Evolutionary conservation across 2,329 filamentous ascomycete genomes (phyloP), one percentile per base, ranked within the genome.

Genomic region (Pseudogymnoascus sp.): DNA sequence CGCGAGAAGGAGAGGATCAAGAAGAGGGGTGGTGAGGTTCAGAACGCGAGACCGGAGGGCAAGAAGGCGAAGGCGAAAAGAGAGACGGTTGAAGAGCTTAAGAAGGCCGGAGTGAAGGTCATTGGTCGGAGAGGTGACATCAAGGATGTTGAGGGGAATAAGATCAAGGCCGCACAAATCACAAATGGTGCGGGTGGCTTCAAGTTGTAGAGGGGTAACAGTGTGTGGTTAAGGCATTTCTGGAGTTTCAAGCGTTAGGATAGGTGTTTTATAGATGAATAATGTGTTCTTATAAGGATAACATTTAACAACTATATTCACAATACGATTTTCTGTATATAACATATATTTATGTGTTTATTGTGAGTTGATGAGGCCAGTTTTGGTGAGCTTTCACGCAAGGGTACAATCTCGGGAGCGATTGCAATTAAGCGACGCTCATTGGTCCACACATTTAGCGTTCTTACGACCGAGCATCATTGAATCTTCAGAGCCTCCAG

Each of bases 61-160:
- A 87, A 83, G 77, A 88, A 86, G 75, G 81, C 79, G 29, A 79
- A 83, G 68, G 78, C 81, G 62, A 82, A 79, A 68, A 77, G 77
- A 66, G 78, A 81, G 65, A 80, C 78, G 21, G 69, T 82, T 61
- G 77, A 74, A 5, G 77, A 80, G 60, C 78, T 93, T 72, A 91
- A 88, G 79, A 90, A 89, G 82, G 92, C 90, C 62, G 90, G 90
- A 65, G 93, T 97, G 70, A 93, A 89, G 81, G 84, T 97, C 65
- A 95, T 97, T 77, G 93, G 92, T 67, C 90, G 89, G 77, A 93
- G 91, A 80, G 93, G 93, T 62, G 88, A 93, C 75, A 78, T 96
- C 63, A 87, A 88, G 16, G 89, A 96, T 77, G 83, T 96, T 36
- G 86, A 95, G 69, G 93, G 93, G 31, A 91, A 89, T 71, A 88